Base-by-base conservation (phyloP, 2,329 filamentous ascomycete species). In the Fusarium austroafricanum region DNA sequence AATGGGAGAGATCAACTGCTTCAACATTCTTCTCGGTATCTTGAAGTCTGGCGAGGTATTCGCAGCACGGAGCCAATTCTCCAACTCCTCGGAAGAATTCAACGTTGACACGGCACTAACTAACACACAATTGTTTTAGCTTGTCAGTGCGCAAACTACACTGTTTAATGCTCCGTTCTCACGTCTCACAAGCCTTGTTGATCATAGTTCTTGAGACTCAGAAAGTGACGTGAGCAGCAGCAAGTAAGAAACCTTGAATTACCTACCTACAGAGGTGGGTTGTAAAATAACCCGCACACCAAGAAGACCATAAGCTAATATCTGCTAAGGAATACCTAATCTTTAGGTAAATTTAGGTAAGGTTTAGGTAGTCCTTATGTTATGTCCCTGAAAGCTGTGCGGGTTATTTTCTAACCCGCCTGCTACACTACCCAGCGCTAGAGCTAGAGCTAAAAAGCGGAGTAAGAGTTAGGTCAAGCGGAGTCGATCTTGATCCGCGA, bases 401-500 rank as follows among this genome's bases (percentile, higher is more conserved):
- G n/a, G n/a, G n/a, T n/a, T n/a, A n/a, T n/a, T n/a, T n/a, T n/a
- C n/a, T n/a, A n/a, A n/a, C n/a, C n/a, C n/a, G n/a, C n/a, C n/a
- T n/a, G n/a, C n/a, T n/a, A n/a, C n/a, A n/a, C n/a, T n/a, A 26
- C 26, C 14, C 31, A 33, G 31, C 6, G 26, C 26, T 33, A 33
- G 31, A 28, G 38, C 39, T 43, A 33, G 37, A 61, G 50, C 60
- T 68, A 68, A 50, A 54, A 44, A 45, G 50, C 49, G 50, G 52
- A 55, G 56, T 61, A 37, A 26, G 33, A 44, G 42, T 50, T 61
- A 44, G 42, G 37, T 35, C 45, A 37, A 51, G 42, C 40, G 40
- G 51, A 65, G 63, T 46, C 38, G 59, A 70, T 68, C 54, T 61
- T 70, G 67, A 65, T 65, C 63, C 56, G 38, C 53, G 44, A 66